Evolutionary conservation across 148 eudicot genomes (phyloP).

Genomic region (Camellia japonica): DNA sequence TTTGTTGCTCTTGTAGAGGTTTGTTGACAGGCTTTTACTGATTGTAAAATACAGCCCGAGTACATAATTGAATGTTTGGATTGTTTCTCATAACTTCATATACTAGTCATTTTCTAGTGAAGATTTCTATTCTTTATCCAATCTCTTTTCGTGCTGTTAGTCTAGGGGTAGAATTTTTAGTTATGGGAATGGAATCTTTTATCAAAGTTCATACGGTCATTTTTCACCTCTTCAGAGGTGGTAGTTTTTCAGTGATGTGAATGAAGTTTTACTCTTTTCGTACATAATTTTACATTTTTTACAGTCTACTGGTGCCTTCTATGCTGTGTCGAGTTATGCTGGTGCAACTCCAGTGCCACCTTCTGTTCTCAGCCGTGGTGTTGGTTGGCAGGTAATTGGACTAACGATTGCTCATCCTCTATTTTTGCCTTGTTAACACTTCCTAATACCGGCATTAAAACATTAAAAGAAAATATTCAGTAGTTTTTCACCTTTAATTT

Average conservation of each 20-base stretch:
- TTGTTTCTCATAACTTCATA: background rate
- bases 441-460: background rate
- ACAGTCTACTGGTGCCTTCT: slow-evolving; percentile 88
- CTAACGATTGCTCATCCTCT: background rate
- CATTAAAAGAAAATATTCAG: background rate
- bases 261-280: background rate
- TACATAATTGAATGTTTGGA: background rate
- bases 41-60: background rate
- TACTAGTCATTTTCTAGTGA: background rate
- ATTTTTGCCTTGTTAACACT: background rate
- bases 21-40: background rate
- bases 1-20: slow-evolving; percentile 98
- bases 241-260: background rate
- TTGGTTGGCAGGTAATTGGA: slow-evolving; percentile 85
- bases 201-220: background rate
- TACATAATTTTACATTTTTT: background rate
- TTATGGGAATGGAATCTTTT: background rate
- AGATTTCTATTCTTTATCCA: background rate
- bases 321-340: slow-evolving; percentile 82
- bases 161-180: background rate
- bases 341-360: slow-evolving; percentile 95
- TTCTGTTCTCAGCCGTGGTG: slow-evolving; percentile 87
- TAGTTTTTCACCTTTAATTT: background rate
- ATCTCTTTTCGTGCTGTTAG: background rate
- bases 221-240: background rate